Conservation (phyloP, 2,329 filamentous ascomycete genomes). For the Xylariaceae sp. region DNA sequence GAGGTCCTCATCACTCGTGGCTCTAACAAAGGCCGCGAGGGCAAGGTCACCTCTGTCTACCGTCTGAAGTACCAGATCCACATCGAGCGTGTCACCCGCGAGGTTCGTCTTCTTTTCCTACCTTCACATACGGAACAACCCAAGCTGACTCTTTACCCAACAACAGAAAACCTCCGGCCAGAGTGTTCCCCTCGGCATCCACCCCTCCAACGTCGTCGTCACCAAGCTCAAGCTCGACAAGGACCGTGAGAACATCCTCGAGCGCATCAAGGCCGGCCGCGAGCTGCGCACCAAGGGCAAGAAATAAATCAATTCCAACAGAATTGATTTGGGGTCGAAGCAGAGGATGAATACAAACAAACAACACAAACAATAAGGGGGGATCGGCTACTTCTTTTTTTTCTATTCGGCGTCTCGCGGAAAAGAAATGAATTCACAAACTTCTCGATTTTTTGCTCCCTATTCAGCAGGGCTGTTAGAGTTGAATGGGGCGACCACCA, state of each 20-base stretch:
- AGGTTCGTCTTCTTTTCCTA: background rate
- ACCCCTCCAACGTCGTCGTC: constrained; percentile 95
- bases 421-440: no score
- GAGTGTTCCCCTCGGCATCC: constrained; percentile 87
- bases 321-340: no score
- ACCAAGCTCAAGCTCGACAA: constrained; percentile 99
- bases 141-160: background rate
- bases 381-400: no score
- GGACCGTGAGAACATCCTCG: constrained; percentile 84
- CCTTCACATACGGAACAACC: background rate
- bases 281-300: constrained; percentile 72
- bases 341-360: no score
- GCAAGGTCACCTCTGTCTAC: constrained; percentile 97
- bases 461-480: constrained; percentile 1
- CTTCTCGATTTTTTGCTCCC: constrained; percentile 18
- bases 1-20: constrained; percentile 91
- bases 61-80: constrained; percentile 96
- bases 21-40: constrained; percentile 94
- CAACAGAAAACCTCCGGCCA: constrained; percentile 87
- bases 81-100: constrained; percentile 91
- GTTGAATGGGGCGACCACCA: no score
- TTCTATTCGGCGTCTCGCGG: constrained; percentile 11
- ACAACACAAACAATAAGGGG: no score
- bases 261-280: constrained; percentile 76
- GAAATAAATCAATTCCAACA: constrained; percentile 23